phyloP scores from a whole-genome alignment of 148 eudicot species.

The Fagopyrum esculentum region DNA sequence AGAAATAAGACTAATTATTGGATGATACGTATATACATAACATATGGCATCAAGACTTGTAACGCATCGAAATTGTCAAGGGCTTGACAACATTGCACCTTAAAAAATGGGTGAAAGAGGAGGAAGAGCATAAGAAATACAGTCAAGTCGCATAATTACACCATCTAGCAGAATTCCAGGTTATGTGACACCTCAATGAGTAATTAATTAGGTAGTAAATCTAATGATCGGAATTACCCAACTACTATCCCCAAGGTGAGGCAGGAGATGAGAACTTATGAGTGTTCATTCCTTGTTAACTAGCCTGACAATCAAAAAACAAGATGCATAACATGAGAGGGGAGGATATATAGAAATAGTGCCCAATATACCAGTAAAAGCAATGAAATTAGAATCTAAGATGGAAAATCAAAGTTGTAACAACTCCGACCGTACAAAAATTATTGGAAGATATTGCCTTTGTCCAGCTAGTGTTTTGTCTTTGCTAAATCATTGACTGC shows the following conservation, averaged over 20 bases:
- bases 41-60: too few species aligned
- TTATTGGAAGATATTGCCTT: conserved; percentile 91
- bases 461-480: conserved; percentile 77
- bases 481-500: conserved; percentile 90
- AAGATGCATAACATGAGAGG: background rate
- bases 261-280: too few species aligned
- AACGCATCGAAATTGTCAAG: too few species aligned
- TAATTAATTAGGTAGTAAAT: background rate
- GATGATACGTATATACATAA: too few species aligned
- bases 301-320: background rate
- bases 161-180: background rate
- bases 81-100: too few species aligned
- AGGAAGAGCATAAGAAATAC: background rate
- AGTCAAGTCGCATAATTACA: background rate
- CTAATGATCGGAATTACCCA: background rate
- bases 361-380: background rate
- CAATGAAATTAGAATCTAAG: background rate
- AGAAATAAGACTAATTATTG: too few species aligned
- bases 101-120: too few species aligned
- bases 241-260: background rate
- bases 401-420: conserved; percentile 47
- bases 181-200: background rate
- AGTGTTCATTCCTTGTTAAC: background rate
- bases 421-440: conserved; percentile 81
- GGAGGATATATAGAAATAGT: background rate